Conservation (phyloP, 129 eudicot species). For the Helianthus annuus region DNA sequence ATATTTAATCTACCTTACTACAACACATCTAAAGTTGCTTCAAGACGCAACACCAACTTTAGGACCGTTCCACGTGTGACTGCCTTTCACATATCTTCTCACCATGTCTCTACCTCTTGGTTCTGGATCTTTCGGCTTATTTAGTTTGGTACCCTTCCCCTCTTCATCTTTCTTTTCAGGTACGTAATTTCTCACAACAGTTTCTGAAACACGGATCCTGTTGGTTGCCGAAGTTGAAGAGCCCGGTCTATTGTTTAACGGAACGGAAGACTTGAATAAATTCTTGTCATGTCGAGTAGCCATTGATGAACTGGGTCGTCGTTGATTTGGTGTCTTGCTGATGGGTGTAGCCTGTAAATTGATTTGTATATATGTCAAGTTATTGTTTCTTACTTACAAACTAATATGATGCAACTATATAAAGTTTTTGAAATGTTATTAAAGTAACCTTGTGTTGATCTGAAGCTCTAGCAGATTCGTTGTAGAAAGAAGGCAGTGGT, state of each 20-base stretch:
- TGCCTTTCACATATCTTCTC: constrained; percentile 35
- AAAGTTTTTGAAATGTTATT: neutral
- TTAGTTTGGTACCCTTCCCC: constrained; percentile 22
- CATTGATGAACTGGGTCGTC: constrained; percentile 31
- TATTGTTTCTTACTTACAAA: neutral
- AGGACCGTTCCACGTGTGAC: constrained; percentile 30
- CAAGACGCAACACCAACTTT: constrained; percentile 10
- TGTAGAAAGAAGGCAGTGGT: constrained; percentile 83
- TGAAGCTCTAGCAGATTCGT: constrained; percentile 33
- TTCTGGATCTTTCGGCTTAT: constrained; percentile 27
- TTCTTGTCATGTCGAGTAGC: constrained; percentile 24
- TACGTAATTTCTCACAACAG: constrained; percentile 6
- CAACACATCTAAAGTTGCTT: constrained; percentile 9
- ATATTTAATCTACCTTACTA: constrained; percentile 30
- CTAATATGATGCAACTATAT: neutral
- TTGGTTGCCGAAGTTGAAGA: constrained; percentile 40
- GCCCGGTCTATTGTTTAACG: constrained; percentile 31
- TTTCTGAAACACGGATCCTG: constrained; percentile 32
- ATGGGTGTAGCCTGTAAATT: constrained; percentile 44
- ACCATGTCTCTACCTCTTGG: constrained; percentile 14
- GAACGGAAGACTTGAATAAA: constrained; percentile 26
- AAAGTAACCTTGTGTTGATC: constrained; percentile 54
- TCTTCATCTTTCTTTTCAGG: constrained; percentile 34
- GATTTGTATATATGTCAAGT: neutral
- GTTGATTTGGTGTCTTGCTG: constrained; percentile 34